Evolutionary conservation across 805 yeast species (phyloP), one percentile per base, ranked within the genome.

Genomic region (Lipomyces yamanashiensis): DNA sequence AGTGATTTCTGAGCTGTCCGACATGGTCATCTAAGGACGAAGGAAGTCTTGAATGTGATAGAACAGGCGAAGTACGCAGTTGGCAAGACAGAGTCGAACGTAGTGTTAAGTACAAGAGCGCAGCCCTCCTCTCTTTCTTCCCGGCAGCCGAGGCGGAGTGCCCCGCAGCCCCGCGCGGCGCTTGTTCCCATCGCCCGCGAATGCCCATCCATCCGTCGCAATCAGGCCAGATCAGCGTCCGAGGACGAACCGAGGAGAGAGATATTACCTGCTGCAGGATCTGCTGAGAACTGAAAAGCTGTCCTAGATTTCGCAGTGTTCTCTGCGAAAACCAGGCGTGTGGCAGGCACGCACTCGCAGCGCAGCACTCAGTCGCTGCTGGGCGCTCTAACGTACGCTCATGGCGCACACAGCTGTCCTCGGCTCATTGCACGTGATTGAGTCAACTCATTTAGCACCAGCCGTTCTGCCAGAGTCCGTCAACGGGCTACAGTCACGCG

Each of bases 1-100:
- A n/a, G 64, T 47, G 37, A 66, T 61, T 53, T 72, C 75, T 10
- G 68, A 63, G 48, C 62, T 59, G 70, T 72, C 75, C 2, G 74
- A 67, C 74, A 69, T 71, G 19, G 51, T 45, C 15, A 9, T 33
- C 8, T 19, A 19, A 21, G 28, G 28, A 44, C 47, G 6, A 45
- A n/a, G 34, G 33, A 40, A 17, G 45, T 5, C 12, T 10, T 9
- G 34, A 17, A 23, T 40, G 19, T 9, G 44, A 41, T 8, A 36
- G 51, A 15, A 19, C 8, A 43, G 33, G 12, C n/a, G 39, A 17
- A 45, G 43, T 41, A 19, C 4, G 40, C 17, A 50, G 39, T 15
- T 19, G 39, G 23, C 23, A 36, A 36, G 40, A 28, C 28, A 28
- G 28, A 28, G 28, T 28, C 28, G 28, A 28, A 2, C 28, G 28